Evolutionary conservation across 495 filamentous ascomycete species (phyloP), one percentile per base, ranked within the genome.

Genomic region (Lasiosphaeria miniovina): DNA sequence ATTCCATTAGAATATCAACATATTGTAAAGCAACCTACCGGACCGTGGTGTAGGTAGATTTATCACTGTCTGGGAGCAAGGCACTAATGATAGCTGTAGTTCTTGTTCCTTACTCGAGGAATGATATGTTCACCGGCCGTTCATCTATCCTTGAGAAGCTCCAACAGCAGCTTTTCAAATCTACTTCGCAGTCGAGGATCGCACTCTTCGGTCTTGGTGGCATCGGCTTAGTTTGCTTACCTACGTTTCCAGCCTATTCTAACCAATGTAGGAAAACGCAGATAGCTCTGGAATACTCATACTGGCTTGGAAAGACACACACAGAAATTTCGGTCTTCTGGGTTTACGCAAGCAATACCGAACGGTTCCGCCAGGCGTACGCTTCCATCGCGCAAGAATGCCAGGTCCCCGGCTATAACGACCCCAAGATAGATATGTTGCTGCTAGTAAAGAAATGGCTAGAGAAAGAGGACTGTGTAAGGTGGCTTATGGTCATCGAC

Each of bases 401-500:
- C 5, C 61, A 72, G 32, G 55, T 82, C n/a, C 63, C 73, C 32
- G 72, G 69, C 7, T 63, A 67, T 45, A 63, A 75, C 31, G 60
- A 78, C 36, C 71, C 68, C 1, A 70, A 71, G 5, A 60, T 65
- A 33, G 61, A 82, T 49, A 65, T 70, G 15, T 63, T 72, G 8
- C 57, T 65, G 54, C 61, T 75, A 10, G 71, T 81, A 8, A 63
- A 55, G 52, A 57, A 64, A 55, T 80, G 74, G 72, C 68, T 82
- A 34, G 59, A 66, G 5, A 74, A 75, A 53, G 58, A 68, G 51
- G 63, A 65, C 61, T 74, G 71, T 49, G 68, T 66, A 40, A 52
- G 36, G 45, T 79, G 74, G 75, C 35, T 80, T 6, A 54, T 81
- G 36, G 61, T 80, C 38, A 50, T 82, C 36, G 77, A 82, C 60